Conservation (phyloP, 2,329 filamentous ascomycete genomes). For the Colletotrichum incanum region DNA sequence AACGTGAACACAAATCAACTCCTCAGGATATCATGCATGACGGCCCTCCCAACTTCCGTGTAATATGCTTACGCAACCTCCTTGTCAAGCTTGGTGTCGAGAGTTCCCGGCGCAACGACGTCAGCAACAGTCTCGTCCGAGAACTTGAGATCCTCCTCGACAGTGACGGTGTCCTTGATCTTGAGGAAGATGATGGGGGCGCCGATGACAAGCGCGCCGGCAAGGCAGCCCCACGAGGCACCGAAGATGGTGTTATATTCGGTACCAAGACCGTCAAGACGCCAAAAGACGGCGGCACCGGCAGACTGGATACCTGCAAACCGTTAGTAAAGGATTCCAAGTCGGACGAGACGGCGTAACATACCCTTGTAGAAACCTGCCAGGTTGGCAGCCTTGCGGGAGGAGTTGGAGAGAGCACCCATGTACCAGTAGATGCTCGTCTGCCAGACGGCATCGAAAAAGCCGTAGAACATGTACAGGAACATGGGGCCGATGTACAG, state of each 20-base stretch:
- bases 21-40: conserved; percentile 22
- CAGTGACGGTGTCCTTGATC: conserved; percentile 84
- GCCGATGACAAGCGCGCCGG: conserved; percentile 81
- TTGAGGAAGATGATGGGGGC: conserved; percentile 84
- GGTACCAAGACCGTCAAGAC: conserved; percentile 74
- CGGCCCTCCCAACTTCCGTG: not conserved
- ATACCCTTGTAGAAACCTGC: conserved; percentile 85
- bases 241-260: conserved; percentile 82
- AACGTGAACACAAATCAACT: not conserved
- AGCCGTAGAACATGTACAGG: conserved; percentile 91
- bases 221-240: conserved; percentile 81
- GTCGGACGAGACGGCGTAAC: conserved; percentile 29
- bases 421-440: conserved; percentile 96
- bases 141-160: conserved; percentile 88
- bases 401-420: conserved; percentile 93
- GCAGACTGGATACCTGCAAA: conserved; percentile 81
- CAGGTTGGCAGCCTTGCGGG: conserved; percentile 92
- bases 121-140: conserved; percentile 87
- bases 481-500: conserved; percentile 85
- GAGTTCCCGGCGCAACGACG: conserved; percentile 62
- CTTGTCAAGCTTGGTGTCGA: conserved; percentile 20
- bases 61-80: conserved; percentile 18
- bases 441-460: conserved; percentile 93
- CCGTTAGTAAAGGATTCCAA: conserved; percentile 40
- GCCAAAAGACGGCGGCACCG: conserved; percentile 83